phyloP scores from a whole-genome alignment of 2,329 filamentous ascomycete genomes.

The Sclerotinia borealis region DNA sequence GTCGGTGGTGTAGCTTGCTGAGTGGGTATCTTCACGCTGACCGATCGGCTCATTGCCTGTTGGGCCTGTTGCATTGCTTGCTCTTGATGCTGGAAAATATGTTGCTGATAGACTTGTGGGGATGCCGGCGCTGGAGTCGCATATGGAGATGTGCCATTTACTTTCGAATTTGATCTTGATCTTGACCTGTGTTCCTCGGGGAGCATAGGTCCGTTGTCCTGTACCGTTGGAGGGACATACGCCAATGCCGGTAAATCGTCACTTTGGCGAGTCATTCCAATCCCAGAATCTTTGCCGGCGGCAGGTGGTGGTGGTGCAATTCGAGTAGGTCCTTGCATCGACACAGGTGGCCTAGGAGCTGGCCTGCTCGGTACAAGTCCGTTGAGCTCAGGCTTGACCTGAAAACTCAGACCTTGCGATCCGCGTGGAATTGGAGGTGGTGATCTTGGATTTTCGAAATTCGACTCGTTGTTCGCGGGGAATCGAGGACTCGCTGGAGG shows the following conservation, averaged over 20 bases:
- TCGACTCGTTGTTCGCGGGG: constrained; percentile 82
- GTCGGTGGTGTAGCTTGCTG: constrained; percentile 44
- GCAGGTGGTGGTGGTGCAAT: constrained; percentile 52
- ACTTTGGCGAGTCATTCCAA: constrained; percentile 51
- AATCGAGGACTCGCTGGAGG: constrained; percentile 81
- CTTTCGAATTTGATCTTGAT: constrained; percentile 63
- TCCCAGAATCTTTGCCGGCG: constrained; percentile 55
- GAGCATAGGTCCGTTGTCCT: constrained; percentile 41
- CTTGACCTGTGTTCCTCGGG: constrained; percentile 62
- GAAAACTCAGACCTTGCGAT: constrained; percentile 30
- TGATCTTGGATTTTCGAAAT: constrained; percentile 93
- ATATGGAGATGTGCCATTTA: constrained; percentile 43
- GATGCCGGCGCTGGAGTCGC: constrained; percentile 22
- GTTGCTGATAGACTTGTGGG: constrained; percentile 50
- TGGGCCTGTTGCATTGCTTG: constrained; percentile 58
- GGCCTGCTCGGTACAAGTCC: constrained; percentile 71
- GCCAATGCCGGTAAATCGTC: constrained; percentile 45
- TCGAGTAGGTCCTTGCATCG: constrained; percentile 58
- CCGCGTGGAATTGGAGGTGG: constrained; percentile 75
- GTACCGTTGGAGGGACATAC: constrained; percentile 28
- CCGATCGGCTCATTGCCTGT: constrained; percentile 28
- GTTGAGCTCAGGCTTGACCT: constrained; percentile 46
- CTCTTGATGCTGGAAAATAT: constrained; percentile 72
- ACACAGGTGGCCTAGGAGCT: constrained; percentile 80
- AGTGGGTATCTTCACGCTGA: constrained; percentile 35